Evolutionary conservation across 805 yeast species (phyloP).

Genomic region (Candida bentonensis): DNA sequence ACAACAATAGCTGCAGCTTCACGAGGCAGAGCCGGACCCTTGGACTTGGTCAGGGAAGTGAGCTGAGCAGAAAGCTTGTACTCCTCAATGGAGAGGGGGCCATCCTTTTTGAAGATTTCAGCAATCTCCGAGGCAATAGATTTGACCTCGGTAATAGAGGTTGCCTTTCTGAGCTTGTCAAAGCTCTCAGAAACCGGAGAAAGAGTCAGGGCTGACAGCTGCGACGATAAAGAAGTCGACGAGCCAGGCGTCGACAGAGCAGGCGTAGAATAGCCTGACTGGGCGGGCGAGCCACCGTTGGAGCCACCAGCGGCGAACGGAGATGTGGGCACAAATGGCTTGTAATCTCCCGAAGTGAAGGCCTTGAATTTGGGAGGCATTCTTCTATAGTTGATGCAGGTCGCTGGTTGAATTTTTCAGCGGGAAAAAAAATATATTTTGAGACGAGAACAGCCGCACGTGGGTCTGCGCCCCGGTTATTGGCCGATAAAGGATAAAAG

Average conservation of each 20-base stretch:
- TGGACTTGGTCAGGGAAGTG: constrained; percentile 55
- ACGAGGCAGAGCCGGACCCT: constrained; percentile 58
- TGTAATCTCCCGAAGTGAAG: not conserved
- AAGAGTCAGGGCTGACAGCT: constrained; percentile 53
- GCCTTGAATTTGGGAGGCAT: not conserved
- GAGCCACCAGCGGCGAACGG: constrained; percentile 7
- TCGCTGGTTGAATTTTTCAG: not conserved
- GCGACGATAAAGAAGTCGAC: constrained; percentile 37
- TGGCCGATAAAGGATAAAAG: too few relatives aligned
- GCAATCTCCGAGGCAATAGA: constrained; percentile 41
- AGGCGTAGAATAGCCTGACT: constrained; percentile 9
- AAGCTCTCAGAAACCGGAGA: constrained; percentile 55
- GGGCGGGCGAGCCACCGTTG: constrained; percentile 3
- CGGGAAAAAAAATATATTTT: not conserved
- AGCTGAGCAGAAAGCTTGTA: constrained; percentile 56
- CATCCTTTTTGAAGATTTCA: constrained; percentile 31
- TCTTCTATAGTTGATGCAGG: not conserved
- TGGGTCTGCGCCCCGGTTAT: too few relatives aligned
- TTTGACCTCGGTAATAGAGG: constrained; percentile 40
- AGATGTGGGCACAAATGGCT: constrained; percentile 2
- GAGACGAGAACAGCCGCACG: too few relatives aligned
- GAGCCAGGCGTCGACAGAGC: constrained; percentile 30
- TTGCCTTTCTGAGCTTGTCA: constrained; percentile 34
- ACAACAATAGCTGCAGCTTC: constrained; percentile 61
- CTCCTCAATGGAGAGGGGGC: constrained; percentile 35